Conservation (phyloP, 352 stramenopile genomes). For the Phytophthora foliorum region DNA sequence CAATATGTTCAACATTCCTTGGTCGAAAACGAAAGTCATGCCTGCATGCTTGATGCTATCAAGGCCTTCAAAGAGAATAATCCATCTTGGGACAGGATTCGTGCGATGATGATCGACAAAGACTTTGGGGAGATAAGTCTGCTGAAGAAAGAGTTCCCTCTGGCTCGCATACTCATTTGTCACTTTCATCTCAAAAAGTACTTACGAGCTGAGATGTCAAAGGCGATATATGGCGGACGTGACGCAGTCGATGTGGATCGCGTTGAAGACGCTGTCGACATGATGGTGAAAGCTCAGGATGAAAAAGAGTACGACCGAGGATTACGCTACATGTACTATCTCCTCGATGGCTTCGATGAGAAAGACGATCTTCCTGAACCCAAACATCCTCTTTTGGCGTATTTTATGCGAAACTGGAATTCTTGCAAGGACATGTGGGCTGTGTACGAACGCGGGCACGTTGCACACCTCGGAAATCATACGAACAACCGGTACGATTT, state of each 20-base stretch:
- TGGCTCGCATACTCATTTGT: not conserved
- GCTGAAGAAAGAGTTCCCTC: not conserved
- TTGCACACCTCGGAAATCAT: not conserved
- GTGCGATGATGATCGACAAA: not conserved
- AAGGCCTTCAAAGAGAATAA: too few relatives aligned
- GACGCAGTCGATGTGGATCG: not conserved
- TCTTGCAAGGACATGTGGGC: not conserved
- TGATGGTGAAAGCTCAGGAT: not conserved
- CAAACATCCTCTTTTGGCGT: not conserved
- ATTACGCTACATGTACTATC: not conserved
- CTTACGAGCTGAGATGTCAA: not conserved
- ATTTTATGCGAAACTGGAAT: not conserved
- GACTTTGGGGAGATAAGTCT: not conserved
- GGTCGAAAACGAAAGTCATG: not conserved
- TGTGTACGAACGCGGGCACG: not conserved
- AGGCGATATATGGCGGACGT: not conserved
- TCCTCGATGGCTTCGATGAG: not conserved
- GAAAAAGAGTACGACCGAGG: not conserved
- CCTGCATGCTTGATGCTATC: too few relatives aligned
- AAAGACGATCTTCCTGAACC: not conserved
- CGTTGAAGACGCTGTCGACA: not conserved
- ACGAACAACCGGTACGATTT: too few relatives aligned
- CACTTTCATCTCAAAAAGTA: slow-evolving; percentile 1
- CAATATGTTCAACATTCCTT: not conserved
- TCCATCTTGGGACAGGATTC: too few relatives aligned